Evolutionary conservation across 495 filamentous ascomycete species (phyloP).

Genomic region (Saxispiralis lemnorum): DNA sequence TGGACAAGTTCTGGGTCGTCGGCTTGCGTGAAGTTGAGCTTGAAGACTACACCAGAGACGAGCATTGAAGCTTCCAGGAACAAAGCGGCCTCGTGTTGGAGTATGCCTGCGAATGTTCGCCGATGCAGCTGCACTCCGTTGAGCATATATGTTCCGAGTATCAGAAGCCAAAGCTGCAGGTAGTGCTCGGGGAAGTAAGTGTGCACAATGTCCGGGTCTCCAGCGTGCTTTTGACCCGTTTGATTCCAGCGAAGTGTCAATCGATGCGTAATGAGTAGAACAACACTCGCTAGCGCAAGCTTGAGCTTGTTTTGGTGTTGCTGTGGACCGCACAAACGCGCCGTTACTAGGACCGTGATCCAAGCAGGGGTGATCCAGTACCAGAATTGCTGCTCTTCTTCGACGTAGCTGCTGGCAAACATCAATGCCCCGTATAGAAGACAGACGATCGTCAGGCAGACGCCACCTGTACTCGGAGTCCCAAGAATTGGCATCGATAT

Average conservation of each 20-base stretch:
- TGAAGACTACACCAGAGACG: slow-evolving; percentile 56
- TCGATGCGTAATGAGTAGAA: slow-evolving; percentile 32
- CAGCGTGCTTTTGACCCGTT: slow-evolving; percentile 86
- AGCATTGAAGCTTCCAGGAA: slow-evolving; percentile 18
- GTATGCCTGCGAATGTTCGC: slow-evolving; percentile 5
- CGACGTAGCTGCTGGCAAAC: slow-evolving; percentile 94
- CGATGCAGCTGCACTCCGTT: slow-evolving; percentile 15
- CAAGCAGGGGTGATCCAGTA: slow-evolving; percentile 76
- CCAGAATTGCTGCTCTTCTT: slow-evolving; percentile 98
- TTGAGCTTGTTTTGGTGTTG: not conserved
- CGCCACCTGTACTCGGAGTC: slow-evolving; percentile 10
- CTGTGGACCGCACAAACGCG: not conserved
- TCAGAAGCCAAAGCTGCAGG: slow-evolving; percentile 53
- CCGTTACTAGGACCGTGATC: slow-evolving; percentile 29
- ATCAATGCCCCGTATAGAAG: slow-evolving; percentile 65
- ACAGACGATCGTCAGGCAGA: slow-evolving; percentile 27
- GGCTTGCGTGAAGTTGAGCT: slow-evolving; percentile 59
- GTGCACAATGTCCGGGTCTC: slow-evolving; percentile 66
- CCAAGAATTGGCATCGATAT: slow-evolving; percentile 2
- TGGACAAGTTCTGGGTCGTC: slow-evolving; percentile 73
- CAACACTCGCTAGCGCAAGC: slow-evolving; percentile 18
- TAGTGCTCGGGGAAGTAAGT: slow-evolving; percentile 44
- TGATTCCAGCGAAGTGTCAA: slow-evolving; percentile 76
- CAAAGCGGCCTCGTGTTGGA: slow-evolving; percentile 4
- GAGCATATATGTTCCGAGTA: slow-evolving; percentile 49